Evolutionary conservation across 352 stramenopile genomes (phyloP), one percentile per base, ranked within the genome.

Genomic region (Pelagophyceae sp.): DNA sequence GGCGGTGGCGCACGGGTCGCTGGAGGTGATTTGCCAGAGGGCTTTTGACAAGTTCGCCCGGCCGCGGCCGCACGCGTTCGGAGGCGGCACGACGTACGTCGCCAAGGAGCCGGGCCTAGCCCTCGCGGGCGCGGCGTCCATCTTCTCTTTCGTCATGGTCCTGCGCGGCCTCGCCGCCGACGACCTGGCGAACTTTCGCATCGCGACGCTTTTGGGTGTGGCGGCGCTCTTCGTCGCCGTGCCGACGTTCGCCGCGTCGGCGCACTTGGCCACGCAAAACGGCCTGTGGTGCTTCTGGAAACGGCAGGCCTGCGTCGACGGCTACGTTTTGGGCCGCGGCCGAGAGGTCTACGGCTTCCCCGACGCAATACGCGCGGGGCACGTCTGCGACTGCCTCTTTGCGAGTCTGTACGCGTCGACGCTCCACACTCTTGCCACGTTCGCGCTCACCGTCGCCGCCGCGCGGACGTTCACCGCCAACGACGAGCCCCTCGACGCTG

Each of bases 181-280:
- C 15, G 67, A 74, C 37, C 67, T 51, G 20, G 67, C 67, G 35
- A 50, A 74, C 33, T 58, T 58, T 17, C 31, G 67, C 17, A 33
- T 74, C 67, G 67, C 67, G 17, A 20, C 33, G 2, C 67, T 74
- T 15, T 11, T 58, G 15, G 37, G 35, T 23, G 38, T n/a, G 35
- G 33, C 31, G 35, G 67, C 67, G 15, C 67, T 74, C 35, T 74
- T 37, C 38, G 38, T 74, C 33, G 38, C 51, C 38, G 17, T 74
- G 15, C 67, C 67, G 20, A 27, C 67, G 2, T 31, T 74, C 67
- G 38, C 38, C 5, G 67, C 67, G 35, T 31, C 23, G 31, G 33
- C 38, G 2, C 61, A 71, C 61, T 11, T 2, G 3, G 2, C 1
- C 29, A 3, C 38, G 6, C 29, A 71, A 25, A 15, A 63, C 54